phyloP scores from a whole-genome alignment of 257 asterid species.

The Marsdenia floribunda region DNA sequence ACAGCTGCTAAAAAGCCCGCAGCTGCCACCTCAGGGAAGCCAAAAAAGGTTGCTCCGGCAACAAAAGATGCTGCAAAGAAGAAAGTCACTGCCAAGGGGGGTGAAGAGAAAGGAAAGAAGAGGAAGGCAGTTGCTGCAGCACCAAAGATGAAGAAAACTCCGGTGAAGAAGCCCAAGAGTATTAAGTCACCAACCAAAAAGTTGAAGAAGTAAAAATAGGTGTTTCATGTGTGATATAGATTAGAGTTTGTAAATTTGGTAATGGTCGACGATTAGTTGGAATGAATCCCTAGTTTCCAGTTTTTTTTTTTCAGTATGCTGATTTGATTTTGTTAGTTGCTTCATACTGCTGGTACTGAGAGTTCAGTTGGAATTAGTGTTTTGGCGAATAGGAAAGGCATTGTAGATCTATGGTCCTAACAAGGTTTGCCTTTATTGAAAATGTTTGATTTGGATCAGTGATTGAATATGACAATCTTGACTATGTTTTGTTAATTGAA shows the following conservation, averaged over 20 bases:
- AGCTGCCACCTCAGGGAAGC: neutral
- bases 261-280: neutral
- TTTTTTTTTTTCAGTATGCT: neutral
- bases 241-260: constrained; percentile 10
- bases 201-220: constrained; percentile 3
- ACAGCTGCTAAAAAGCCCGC: neutral
- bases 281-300: neutral
- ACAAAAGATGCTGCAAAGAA: constrained; percentile 8
- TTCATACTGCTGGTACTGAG: neutral
- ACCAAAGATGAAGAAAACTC: constrained; percentile 15
- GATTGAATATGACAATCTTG: too few species aligned
- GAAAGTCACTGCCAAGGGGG: neutral
- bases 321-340: neutral
- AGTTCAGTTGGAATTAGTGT: neutral
- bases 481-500: neutral
- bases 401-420: neutral
- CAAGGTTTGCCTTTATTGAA: neutral
- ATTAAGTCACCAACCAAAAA: constrained; percentile 27
- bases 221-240: neutral
- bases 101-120: constrained; percentile 13
- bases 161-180: constrained; percentile 18
- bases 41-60: neutral
- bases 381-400: neutral
- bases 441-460: neutral
- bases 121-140: neutral